Base-by-base conservation (phyloP, 805 yeast genomes). In the Saturnispora kantuleensis region DNA sequence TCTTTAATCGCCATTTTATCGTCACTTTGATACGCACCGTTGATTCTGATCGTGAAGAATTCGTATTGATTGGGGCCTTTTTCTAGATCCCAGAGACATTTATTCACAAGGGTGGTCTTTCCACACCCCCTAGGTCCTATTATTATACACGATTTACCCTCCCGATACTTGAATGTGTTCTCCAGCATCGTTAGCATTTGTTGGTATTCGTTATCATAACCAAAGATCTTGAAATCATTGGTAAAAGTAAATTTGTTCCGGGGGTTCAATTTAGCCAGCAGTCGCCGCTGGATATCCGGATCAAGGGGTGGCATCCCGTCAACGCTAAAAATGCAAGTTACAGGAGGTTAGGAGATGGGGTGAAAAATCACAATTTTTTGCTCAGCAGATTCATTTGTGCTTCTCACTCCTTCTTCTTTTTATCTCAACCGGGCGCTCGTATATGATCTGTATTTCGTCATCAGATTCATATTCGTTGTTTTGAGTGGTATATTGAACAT, bases 101-200 rank as follows among this genome's bases (percentile, higher is more conserved):
- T 63, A 29, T 81, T 69, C 3, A 90, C 65, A 3, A 84, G 60
- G 2, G 75, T 63, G 0, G 89, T 69, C 57, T 90, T 90, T 0
- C 95, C 97, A 5, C 79, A 67, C 2, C 82, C 78, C 36, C 88
- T 65, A 0, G 96, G 86, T 0, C 97, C 97, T 38, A 88, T 70
- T 1, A 90, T 47, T 6, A 90, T 64, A 10, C 80, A 76, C 2
- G 97, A 90, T 56, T 85, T 87, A 6, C 95, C 89, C 50, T 87
- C 93, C 28, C 75, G 71, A 48, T 76, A 76, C 18, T 67, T 64
- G 1, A 88, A 70, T 0, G 95, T 80, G 49, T 78, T 79, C 41
- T 76, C 76, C 41, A 89, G 57, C 51, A 85, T 59, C 10, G 66
- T 63, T 49, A 73, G 74, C 1, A 89, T 57, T 49, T 83, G 83